Evolutionary conservation across 176 grass and related monocot species (phyloP), one percentile per base, ranked within the genome.

Genomic region (Musa troglodytarum): DNA sequence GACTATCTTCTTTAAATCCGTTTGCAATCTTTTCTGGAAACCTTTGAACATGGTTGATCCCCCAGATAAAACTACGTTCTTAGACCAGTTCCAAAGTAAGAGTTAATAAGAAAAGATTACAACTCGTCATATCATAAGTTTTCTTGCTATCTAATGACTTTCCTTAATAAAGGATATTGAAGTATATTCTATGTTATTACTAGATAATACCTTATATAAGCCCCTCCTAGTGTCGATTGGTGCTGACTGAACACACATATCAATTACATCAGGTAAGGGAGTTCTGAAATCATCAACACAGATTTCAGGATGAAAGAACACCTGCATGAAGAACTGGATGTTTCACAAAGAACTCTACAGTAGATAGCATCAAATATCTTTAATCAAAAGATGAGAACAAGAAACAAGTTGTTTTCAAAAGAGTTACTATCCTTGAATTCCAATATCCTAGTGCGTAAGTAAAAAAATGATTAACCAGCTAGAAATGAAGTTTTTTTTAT

Each of bases 61-160:
- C 80, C 95, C 91, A 81, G 91, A 92, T 81, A 99, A 87, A 72
- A 99, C 91, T 92, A 99, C 87, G 77, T 99, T 99, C 95, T 99
- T 69, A 50, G 71, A 82, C 52, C 23, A 68, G 52, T 59, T 52
- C 14, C 56, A 62, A 62, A n/a, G 71, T 62, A 73, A 28, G 71
- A 83, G 55, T 72, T 53, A 87, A 68, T 73, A 22, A 20, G 11
- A 54, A 25, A 54, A 16, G 54, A 17, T 21, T 64, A 20, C 7
- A 62, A 13, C 50, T 23, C 20, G 7, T 19, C 4, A 49, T 50
- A 13, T 4, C 24, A 23, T 20, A 24, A 10, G 62, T 10, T 19
- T 10, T n/a, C 50, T 50, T 50, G 16, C 34, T 49, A 19, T n/a
- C 13, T 69, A 11, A n/a, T 50, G 50, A 50, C 13, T 69, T 6